These are phyloP conservation scores for Punctularia strigosozonata DNA, from an alignment of 768 basidiomycete genomes.

Conservation along the genomic window DNA sequence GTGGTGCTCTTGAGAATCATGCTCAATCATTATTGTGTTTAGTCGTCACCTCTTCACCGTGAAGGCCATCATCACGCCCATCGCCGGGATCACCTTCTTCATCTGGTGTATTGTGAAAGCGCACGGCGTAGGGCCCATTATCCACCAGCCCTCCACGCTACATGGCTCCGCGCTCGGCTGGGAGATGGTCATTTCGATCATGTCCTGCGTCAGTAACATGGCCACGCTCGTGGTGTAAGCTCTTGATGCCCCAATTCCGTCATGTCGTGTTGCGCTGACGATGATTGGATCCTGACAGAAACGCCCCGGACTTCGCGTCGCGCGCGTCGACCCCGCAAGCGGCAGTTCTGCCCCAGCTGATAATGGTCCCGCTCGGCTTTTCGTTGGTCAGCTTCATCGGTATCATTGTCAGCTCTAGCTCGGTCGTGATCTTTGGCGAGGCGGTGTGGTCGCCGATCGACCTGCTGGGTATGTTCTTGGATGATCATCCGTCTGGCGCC, in stretches of 20 bases:
- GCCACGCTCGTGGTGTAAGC: slow-evolving; percentile 58
- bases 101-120: slow-evolving; percentile 72
- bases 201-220: slow-evolving; percentile 75
- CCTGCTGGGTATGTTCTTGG: slow-evolving; percentile 55
- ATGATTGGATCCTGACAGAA: slow-evolving; percentile 23
- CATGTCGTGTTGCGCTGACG: slow-evolving; percentile 4
- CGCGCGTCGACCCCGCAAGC: slow-evolving; percentile 44
- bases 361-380: slow-evolving; percentile 64
- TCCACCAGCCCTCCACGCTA: slow-evolving; percentile 48
- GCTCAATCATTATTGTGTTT: slow-evolving; percentile 5
- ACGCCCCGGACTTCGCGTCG: slow-evolving; percentile 68
- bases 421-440: slow-evolving; percentile 62
- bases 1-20: too few relatives aligned
- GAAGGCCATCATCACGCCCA: slow-evolving; percentile 64
- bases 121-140: slow-evolving; percentile 64
- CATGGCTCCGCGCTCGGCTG: slow-evolving; percentile 62
- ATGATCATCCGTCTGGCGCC: slow-evolving; percentile 44
- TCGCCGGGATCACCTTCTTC: slow-evolving; percentile 60
- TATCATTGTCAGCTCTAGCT: slow-evolving; percentile 72
- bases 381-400: slow-evolving; percentile 69
- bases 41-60: slow-evolving; percentile 71
- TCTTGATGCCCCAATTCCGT: slow-evolving; percentile 1
- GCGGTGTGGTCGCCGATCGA: slow-evolving; percentile 74
- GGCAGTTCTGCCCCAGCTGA: slow-evolving; percentile 52
- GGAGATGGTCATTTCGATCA: slow-evolving; percentile 62